Percentiles rank a stretch among this genome's conserved stretches.
phyloP scores from a whole-genome alignment of 805 yeast species.

The Starmerella vitae region DNA sequence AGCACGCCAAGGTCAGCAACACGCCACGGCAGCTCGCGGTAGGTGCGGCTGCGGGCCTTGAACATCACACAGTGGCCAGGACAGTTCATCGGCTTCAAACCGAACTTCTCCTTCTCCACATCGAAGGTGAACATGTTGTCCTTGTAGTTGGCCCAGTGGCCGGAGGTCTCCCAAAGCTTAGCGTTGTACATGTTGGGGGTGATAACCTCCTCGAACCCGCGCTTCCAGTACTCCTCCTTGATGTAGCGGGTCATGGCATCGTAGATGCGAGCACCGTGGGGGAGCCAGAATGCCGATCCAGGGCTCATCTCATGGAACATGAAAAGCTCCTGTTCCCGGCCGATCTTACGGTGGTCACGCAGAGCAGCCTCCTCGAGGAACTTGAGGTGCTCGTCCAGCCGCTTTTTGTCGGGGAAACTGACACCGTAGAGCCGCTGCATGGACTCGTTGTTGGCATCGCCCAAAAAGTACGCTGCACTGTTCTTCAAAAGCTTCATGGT shows the following conservation, averaged over 20 bases:
- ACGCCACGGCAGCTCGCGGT: conserved; percentile 96
- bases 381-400: conserved; percentile 86
- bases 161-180: conserved; percentile 96
- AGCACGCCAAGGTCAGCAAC: conserved; percentile 96
- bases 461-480: conserved; percentile 91
- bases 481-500: conserved; percentile 87
- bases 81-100: conserved; percentile 93
- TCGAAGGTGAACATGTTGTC: conserved; percentile 96
- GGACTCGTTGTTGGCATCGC: conserved; percentile 85
- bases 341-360: conserved; percentile 87
- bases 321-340: conserved; percentile 91
- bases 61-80: conserved; percentile 93
- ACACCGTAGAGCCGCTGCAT: conserved; percentile 96
- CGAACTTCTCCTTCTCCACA: conserved; percentile 89
- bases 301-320: conserved; percentile 95
- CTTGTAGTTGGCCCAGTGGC: conserved; percentile 96
- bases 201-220: conserved; percentile 97
- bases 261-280: conserved; percentile 97
- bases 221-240: conserved; percentile 71
- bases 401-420: conserved; percentile 95
- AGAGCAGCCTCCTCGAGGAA: conserved; percentile 91
- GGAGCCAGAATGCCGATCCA: conserved; percentile 97
- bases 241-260: conserved; percentile 68
- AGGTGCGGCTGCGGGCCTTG: conserved; percentile 84
- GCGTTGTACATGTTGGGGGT: conserved; percentile 98